Base-by-base conservation (phyloP, 2,329 filamentous ascomycete genomes). In the Cryphonectria parasitica region DNA sequence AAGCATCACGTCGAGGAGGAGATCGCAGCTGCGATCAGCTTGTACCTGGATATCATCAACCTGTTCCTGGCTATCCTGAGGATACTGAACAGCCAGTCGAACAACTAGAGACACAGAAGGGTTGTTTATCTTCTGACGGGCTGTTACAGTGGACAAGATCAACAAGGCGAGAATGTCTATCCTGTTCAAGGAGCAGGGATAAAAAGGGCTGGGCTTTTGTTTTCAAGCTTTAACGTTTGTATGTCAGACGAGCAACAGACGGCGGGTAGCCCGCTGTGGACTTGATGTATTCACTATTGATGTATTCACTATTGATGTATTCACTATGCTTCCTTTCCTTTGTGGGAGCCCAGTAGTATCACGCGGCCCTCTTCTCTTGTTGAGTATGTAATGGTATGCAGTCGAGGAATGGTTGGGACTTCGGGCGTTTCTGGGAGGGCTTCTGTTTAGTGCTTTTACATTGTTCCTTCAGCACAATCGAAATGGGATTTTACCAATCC, bases 1-100 rank as follows among this genome's bases (percentile, higher is more conserved):
- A 93, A 97, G 81, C 96, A 98, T 83, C 95, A 98, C 78, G 94
- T 98, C 67, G 96, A 99, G 83, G 95, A 98, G 87, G 95, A 98
- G 86, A 98, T 98, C 79, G 94, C 95, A 8, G 95, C 95, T 65
- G 91, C 93, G 13, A 97, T 99, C 81, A 96, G 93, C 79, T 87
- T 99, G 64, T 99, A 99, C 80, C 88, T 99, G 65, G 95, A 98
- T 80, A 90, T 98, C 74, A 93, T 98, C 85, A 99, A 99, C 87
- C 82, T 99, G 75, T 99, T 99, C 89, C 86, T 99, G 75, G 92
- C 94, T 67, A 99, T 99, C 78, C 86, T 99, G 78, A 89, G 96
- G 78, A 98, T 99, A 76, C 86, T 99, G 78, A 99, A 99, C 86
- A 97, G 92, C 84, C 93, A 97, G 86, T 91, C 90, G 79, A 95